Conservation (phyloP, 169 alveolate genomes). For the Theileria equi region DNA sequence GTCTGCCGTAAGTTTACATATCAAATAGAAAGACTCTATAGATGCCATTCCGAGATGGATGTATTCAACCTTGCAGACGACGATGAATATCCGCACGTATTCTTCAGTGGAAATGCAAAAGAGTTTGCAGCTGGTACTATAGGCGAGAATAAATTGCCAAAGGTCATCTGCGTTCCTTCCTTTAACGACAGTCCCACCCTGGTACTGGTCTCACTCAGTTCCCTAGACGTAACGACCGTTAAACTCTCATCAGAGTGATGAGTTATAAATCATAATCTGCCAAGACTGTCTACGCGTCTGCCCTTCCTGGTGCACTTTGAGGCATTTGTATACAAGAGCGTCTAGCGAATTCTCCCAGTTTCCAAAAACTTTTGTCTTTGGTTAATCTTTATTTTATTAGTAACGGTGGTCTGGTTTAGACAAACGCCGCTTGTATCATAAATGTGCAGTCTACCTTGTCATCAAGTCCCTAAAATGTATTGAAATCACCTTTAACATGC, state of each 20-base stretch:
- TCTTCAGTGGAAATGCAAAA: conserved; percentile 51
- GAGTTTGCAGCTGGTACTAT: conserved; percentile 27
- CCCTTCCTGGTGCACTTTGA: conserved; percentile 9
- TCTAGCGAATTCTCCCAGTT: no score
- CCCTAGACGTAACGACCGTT: conserved; percentile 29
- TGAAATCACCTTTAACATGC: no score
- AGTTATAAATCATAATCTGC: no score
- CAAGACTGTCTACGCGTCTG: no score
- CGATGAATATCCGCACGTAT: conserved; percentile 57
- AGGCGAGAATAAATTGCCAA: conserved; percentile 17
- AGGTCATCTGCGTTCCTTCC: conserved; percentile 49
- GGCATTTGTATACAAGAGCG: no score
- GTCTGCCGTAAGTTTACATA: conserved; percentile 45
- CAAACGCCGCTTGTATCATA: no score
- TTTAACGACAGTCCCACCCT: conserved; percentile 47
- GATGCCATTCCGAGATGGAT: conserved; percentile 54
- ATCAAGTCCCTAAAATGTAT: no score
- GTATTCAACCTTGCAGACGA: conserved; percentile 46
- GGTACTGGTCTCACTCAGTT: conserved; percentile 49
- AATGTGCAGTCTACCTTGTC: no score
- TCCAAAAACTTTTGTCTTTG: no score
- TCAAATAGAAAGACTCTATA: neutral
- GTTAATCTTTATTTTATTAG: no score
- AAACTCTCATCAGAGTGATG: no score
- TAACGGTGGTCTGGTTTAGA: no score